Base-by-base conservation (phyloP, 2,329 filamentous ascomycete species). In the Cryphonectria carpinicola region DNA sequence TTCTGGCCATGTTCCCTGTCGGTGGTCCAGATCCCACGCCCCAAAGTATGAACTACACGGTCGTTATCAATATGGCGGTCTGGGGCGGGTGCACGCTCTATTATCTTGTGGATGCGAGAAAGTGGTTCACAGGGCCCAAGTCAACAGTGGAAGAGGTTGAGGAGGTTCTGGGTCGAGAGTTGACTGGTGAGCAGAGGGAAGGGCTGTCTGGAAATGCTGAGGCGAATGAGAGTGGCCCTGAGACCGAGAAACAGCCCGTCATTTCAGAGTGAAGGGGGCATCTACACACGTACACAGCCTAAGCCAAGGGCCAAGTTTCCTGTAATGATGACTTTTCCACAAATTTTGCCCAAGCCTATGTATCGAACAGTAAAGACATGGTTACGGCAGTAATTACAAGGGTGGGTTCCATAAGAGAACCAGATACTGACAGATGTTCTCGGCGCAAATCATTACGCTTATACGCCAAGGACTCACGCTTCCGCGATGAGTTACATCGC, bases 111-210 rank as follows among this genome's bases (percentile, higher is more conserved):
- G 83, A 86, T 79, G 88, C 87, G 8, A 80, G 83, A 68, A 89
- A 89, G 76, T 89, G 86, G 83, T 89, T 89, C 74, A 87, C 81
- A 1, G 88, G 88, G 0, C 88, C 88, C 4, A 88, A 87, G 79
- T 84, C 84, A 62, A 90, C 88, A 3, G 80, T 89, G 66, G 81
- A 81, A 61, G 75, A 78, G 76, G 71, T 76, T 75, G 70, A 71
- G 73, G 65, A 64, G n/a, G 64, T 73, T 13, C 37, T 67, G 7
- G 71, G 71, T 8, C 66, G 58, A 19, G 74, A 68, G 14, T 67
- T 79, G 65, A 65, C 63, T n/a, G 76, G 70, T 2, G 76, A 76
- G 35, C 56, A 69, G 61, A 67, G 58, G 35, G 54, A 65, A 43
- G 71, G 64, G 6, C 49, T 69, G 2, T 32, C 54, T n/a, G 49